phyloP scores from a whole-genome alignment of 495 filamentous ascomycete genomes.

The Aspergillus funiculosus region DNA sequence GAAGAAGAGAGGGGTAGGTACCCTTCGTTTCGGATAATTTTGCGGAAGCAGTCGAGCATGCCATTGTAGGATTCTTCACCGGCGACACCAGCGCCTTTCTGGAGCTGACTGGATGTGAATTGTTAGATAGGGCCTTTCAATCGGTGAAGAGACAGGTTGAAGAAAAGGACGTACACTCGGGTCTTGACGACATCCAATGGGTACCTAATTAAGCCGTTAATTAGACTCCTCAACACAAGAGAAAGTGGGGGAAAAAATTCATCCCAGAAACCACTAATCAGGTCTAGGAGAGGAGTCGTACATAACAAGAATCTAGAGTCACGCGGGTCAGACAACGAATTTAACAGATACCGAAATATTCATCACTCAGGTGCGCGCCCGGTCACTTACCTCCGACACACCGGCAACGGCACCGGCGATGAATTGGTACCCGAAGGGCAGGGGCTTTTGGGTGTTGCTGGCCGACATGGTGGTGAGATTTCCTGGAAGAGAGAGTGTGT shows the following conservation, averaged over 20 bases:
- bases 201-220: constrained; percentile 53
- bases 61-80: constrained; percentile 84
- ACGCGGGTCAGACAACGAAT: constrained; percentile 9
- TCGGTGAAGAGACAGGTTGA: not conserved
- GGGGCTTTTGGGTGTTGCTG: constrained; percentile 52
- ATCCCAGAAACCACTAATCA: not conserved
- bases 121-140: not conserved
- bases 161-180: constrained; percentile 63
- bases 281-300: constrained; percentile 32
- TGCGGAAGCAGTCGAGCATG: constrained; percentile 95
- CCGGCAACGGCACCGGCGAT: constrained; percentile 83
- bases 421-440: constrained; percentile 84
- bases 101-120: constrained; percentile 62
- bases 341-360: constrained; percentile 4
- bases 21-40: constrained; percentile 95
- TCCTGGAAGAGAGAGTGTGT: no score
- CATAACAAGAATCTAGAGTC: constrained; percentile 76
- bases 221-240: no score
- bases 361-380: not conserved
- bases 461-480: constrained; percentile 50
- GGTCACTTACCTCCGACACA: constrained; percentile 72
- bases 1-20: constrained; percentile 32
- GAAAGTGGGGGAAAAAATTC: no score
- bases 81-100: constrained; percentile 56
- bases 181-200: constrained; percentile 98